Evolutionary conservation across 1,139 yeast species (phyloP), one percentile per base, ranked within the genome.

Genomic region (Sporopachydermia cereana): DNA sequence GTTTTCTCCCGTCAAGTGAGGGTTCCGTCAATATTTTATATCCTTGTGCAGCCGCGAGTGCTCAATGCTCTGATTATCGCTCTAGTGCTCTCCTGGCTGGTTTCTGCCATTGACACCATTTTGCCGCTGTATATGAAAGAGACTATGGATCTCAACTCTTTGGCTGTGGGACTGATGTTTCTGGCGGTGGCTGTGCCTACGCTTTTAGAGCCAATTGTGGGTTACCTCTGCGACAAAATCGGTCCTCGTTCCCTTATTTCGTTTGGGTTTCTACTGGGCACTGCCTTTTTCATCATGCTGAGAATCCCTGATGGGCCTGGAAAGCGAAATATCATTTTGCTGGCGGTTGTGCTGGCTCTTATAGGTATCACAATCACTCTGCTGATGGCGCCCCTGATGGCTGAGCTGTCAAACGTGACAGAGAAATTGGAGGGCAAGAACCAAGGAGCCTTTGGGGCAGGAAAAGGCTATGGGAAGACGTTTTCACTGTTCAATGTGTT

Each of bases 401-500:
- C 57, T 3, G 68, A 63, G 41, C 50, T 63, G 43, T 49, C 64
- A 17, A 54, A 52, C 1, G 56, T 54, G 22, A 50, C 56, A 18
- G 47, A 41, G 2, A 51, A 47, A 24, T 51, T 56, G 14, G 66
- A 61, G 31, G 44, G 49, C 1, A 42, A 48, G 41, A 44, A 47
- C 4, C 67, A 66, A 1, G 65, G 65, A 3, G 48, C 49, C 12
- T 55, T 59, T 41, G 67, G 67, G 3, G 47, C 50, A 12, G 59
- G 62, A 3, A 57, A 57, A 41, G 67, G 65, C 2, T 56, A 52
- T 39, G 67, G 64, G 3, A 64, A 62, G 43, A 64, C 59, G 1
- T 63, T 60, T 44, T 66, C 64, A 2, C 49, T 60, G n/a, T 61
- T 59, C 50, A 63, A 63, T 42, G 56, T 62, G 16, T 62, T 61